These are phyloP conservation scores for Plasmodium vivax DNA, from an alignment of 169 alveolate genomes.

Conservation along the genomic window DNA sequence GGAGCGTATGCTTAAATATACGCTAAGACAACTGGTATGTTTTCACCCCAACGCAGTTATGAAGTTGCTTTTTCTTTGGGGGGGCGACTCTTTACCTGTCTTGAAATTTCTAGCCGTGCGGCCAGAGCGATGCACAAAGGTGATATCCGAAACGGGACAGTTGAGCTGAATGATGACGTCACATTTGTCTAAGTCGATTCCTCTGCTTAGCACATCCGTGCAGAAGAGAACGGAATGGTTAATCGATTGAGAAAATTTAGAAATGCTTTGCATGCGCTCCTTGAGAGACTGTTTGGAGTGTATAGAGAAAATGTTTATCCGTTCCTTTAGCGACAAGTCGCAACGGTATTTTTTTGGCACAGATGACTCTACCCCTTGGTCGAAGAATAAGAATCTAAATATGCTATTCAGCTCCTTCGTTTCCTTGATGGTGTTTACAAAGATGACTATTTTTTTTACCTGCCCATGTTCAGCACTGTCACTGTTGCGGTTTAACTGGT, in stretches of 20 bases:
- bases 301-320: slow-evolving; percentile 19
- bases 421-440: slow-evolving; percentile 55
- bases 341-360: slow-evolving; percentile 55
- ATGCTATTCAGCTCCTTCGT: slow-evolving; percentile 13
- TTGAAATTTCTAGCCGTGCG: slow-evolving; percentile 95
- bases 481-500: background rate
- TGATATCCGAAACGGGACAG: slow-evolving; percentile 92
- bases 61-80: background rate
- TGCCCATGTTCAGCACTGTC: background rate
- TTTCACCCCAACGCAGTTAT: background rate
- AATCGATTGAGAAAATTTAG: slow-evolving; percentile 31
- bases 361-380: slow-evolving; percentile 37
- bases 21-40: background rate
- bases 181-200: slow-evolving; percentile 94
- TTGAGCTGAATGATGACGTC: slow-evolving; percentile 94
- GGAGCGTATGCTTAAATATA: background rate
- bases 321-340: slow-evolving; percentile 7
- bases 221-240: slow-evolving; percentile 88
- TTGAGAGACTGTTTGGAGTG: slow-evolving; percentile 57
- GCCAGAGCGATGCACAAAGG: slow-evolving; percentile 95
- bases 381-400: slow-evolving; percentile 36
- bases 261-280: slow-evolving; percentile 39
- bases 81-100: slow-evolving; percentile 83
- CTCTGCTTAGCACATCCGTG: slow-evolving; percentile 96
- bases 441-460: slow-evolving; percentile 49